phyloP scores from a whole-genome alignment of 1,284 basidiomycete genomes.

The Papiliotrema fonsecae region DNA sequence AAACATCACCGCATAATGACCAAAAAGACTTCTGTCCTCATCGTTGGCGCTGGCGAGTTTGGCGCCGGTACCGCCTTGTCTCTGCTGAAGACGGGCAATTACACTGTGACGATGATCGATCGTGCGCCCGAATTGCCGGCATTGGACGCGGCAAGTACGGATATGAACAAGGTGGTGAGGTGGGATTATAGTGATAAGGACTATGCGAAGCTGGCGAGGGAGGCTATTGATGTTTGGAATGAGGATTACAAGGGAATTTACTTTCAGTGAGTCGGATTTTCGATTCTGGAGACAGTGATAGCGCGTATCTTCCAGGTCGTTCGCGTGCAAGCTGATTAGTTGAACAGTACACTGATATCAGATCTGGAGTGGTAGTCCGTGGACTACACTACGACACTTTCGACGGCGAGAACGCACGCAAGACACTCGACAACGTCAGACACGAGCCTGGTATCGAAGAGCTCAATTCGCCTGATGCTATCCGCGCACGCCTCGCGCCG shows the following conservation, averaged over 20 bases:
- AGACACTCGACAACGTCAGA: constrained; percentile 6
- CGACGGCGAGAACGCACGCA: constrained; percentile 17
- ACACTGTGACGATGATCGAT: constrained; percentile 46
- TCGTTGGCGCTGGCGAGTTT: constrained; percentile 37
- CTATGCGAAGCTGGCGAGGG: constrained; percentile 38
- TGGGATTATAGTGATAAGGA: constrained; percentile 44
- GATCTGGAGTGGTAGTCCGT: constrained; percentile 29
- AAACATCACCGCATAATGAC: no score
- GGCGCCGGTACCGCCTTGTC: constrained; percentile 47
- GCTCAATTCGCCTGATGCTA: constrained; percentile 6
- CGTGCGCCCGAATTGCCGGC: constrained; percentile 42
- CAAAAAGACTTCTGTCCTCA: not conserved
- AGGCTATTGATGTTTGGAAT: constrained; percentile 45
- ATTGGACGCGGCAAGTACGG: constrained; percentile 45
- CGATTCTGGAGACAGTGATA: not conserved
- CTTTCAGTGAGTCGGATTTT: constrained; percentile 60
- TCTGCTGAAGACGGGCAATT: constrained; percentile 43
- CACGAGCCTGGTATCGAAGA: not conserved
- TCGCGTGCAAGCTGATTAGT: no score
- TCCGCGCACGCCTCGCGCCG: constrained; percentile 20
- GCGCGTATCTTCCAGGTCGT: no score
- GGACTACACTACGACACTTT: constrained; percentile 30
- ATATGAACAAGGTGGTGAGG: constrained; percentile 44
- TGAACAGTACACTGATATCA: constrained; percentile 12
- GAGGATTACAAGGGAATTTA: constrained; percentile 67